phyloP scores from a whole-genome alignment of 148 eudicot genomes.

The Rhododendron williamsianum region DNA sequence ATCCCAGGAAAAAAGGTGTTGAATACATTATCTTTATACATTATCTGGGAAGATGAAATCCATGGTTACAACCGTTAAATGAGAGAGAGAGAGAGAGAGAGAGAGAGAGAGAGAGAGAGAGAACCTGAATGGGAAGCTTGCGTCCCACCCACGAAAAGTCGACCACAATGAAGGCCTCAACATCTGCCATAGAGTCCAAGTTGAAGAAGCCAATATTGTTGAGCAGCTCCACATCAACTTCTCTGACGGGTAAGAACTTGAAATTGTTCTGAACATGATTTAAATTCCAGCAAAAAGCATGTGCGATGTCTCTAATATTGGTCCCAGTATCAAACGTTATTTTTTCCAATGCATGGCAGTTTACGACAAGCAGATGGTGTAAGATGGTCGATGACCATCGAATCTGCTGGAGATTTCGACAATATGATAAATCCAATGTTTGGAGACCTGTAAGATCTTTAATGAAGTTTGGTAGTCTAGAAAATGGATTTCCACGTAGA shows the following conservation, averaged over 20 bases:
- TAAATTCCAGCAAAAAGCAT: rapidly evolving
- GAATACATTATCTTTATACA: rapidly evolving
- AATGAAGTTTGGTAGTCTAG: neutral
- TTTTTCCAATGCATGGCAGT: neutral
- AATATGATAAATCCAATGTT: neutral
- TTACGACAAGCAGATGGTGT: rapidly evolving
- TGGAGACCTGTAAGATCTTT: neutral
- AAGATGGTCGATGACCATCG: neutral
- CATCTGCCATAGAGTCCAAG: neutral
- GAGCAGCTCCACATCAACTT: neutral
- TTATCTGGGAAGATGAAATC: neutral
- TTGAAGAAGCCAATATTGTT: neutral
- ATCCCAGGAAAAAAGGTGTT: neutral
- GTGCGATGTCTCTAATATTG: too few species aligned
- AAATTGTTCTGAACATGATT: too few species aligned
- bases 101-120: neutral
- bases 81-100: neutral
- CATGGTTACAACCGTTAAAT: neutral
- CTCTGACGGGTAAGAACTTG: neutral
- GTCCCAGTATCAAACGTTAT: neutral
- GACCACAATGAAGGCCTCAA: too few species aligned
- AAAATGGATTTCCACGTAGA: neutral
- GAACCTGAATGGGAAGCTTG: neutral
- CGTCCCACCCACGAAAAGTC: too few species aligned
- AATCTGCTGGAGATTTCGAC: neutral